Evolutionary conservation across 2,329 filamentous ascomycete genomes (phyloP), one percentile per base, ranked within the genome.

Genomic region (Triangularia setosa): DNA sequence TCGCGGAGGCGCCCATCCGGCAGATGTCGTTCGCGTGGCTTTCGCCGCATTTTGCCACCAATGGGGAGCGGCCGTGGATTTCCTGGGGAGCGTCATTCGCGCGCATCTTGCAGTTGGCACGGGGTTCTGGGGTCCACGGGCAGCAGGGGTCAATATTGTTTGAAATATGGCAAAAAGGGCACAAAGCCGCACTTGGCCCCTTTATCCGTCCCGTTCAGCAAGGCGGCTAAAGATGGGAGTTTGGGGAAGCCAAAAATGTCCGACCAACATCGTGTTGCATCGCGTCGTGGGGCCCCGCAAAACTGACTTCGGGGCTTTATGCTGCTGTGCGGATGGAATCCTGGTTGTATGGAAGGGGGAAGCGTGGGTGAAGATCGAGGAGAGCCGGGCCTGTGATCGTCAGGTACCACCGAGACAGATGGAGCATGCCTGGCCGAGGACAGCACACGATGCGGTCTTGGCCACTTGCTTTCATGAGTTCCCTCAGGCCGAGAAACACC

Each of bases 131-230:
- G 30, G 40, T 48, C n/a, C 7, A 24, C 40, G 35, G 44, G 9
- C 4, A 57, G 6, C 44, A 58, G 61, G 58, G 33, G n/a, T 28
- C 11, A 18, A 62, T 64, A 66, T 66, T 62, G 55, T 61, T 23
- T n/a, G 23, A 57, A 61, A 64, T 67, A 63, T 67, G 65, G 65
- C 62, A 67, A 67, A 69, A 69, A 62, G 54, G 60, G 35, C 16
- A 2, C 35, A 35, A 54, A 27, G 44, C 44, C 35, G 30, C 28
- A 33, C 7, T 12, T 14, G 3, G 24, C 28, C 25, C 18, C 35
- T 67, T 69, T 69, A 69, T 23, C 67, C 67, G 67, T 54, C 12
- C 52, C 58, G 65, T 57, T 57, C 48, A 18, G 27, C 18, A 44
- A 27, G 27, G 65, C 67, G 67, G 67, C 65, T 69, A 69, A 69